Conservation (phyloP, 2,329 filamentous ascomycete species). For the Aspergillus transmontanensis region DNA sequence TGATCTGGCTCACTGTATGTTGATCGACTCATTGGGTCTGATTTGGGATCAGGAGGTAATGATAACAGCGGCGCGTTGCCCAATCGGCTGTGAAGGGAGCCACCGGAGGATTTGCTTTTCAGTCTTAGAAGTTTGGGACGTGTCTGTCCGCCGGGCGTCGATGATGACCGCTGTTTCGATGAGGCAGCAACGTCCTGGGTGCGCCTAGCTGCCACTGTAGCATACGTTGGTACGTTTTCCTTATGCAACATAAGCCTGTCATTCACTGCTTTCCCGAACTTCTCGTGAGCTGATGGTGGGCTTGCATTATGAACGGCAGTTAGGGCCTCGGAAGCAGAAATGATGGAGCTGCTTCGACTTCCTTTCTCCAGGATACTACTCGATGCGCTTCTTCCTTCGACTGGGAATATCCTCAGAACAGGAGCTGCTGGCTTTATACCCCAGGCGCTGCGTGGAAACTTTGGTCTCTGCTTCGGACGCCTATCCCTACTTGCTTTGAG, state of each 20-base stretch:
- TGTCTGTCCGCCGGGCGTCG: slow-evolving; percentile 18
- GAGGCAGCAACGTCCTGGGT: slow-evolving; percentile 19
- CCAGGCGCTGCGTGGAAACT: slow-evolving; percentile 22
- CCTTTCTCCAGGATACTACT: slow-evolving; percentile 23
- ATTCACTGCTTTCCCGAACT: slow-evolving; percentile 8
- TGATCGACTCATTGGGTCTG: slow-evolving; percentile 31
- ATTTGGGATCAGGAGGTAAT: slow-evolving; percentile 30
- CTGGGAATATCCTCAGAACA: slow-evolving; percentile 26
- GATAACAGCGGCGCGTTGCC: slow-evolving; percentile 32
- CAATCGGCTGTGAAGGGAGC: slow-evolving; percentile 30
- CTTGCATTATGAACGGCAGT: slow-evolving; percentile 42
- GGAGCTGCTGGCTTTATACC: slow-evolving; percentile 26
- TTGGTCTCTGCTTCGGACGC: slow-evolving; percentile 17
- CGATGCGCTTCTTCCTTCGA: slow-evolving; percentile 35
- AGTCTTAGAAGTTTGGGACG: slow-evolving; percentile 20
- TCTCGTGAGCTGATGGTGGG: slow-evolving; percentile 30
- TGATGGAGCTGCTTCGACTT: slow-evolving; percentile 22
- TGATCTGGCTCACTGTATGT: slow-evolving; percentile 36
- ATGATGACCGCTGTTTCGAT: slow-evolving; percentile 25
- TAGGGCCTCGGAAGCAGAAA: slow-evolving; percentile 43
- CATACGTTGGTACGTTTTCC: slow-evolving; percentile 39
- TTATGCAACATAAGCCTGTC: slow-evolving; percentile 16
- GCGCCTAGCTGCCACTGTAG: slow-evolving; percentile 32
- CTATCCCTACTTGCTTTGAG: slow-evolving; percentile 15
- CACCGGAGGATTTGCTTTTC: slow-evolving; percentile 33